Base-by-base conservation (phyloP, 2,329 filamentous ascomycete genomes). In the Colletotrichum cereale region DNA sequence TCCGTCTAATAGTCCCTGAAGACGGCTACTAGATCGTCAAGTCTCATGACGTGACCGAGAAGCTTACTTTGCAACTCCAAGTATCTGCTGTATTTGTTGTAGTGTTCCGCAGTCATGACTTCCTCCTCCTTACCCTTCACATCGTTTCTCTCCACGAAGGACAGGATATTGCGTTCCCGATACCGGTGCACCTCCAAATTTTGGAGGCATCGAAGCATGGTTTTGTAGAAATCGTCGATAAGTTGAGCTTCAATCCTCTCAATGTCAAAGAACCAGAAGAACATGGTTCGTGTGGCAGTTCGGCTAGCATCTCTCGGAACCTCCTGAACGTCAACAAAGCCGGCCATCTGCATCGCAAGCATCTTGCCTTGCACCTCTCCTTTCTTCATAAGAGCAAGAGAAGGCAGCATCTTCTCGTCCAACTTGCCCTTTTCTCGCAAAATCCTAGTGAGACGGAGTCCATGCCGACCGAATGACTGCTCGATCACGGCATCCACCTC, bases 291-390 rank as follows among this genome's bases (percentile, higher is more conserved):
- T 73, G 91, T 93, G 0, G 95, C 93, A 76, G 93, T 89, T 42
- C 95, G 91, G 73, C 91, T 92, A 74, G 92, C 92, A 77, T 98
- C 96, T 75, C 93, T 93, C 0, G 96, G 96, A 0, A 99, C 92
- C 83, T 99, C 96, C 80, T 99, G 96, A 7, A 97, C 90, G 75
- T 98, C 94, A 16, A 97, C 90, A 72, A 96, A 91, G 2, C 96
- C 96, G 24, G 91, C 90, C 80, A 94, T 91, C 75, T 97, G 93
- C 87, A 99, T 93, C 73, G 91, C 90, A 18, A 93, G 91, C 81
- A 98, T 91, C 73, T 95, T 92, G 69, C 92, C 90, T 57, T 96
- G 93, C 31, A 98, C 90, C 64, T 97, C 94, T 69, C 92, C 91
- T 76, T 96, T 93, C 68, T 92, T 92, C 85, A 98, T 92, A 72